Evolutionary conservation across 1,284 basidiomycete genomes (phyloP), one percentile per base, ranked within the genome.

Genomic region (Fistulina hepatica): DNA sequence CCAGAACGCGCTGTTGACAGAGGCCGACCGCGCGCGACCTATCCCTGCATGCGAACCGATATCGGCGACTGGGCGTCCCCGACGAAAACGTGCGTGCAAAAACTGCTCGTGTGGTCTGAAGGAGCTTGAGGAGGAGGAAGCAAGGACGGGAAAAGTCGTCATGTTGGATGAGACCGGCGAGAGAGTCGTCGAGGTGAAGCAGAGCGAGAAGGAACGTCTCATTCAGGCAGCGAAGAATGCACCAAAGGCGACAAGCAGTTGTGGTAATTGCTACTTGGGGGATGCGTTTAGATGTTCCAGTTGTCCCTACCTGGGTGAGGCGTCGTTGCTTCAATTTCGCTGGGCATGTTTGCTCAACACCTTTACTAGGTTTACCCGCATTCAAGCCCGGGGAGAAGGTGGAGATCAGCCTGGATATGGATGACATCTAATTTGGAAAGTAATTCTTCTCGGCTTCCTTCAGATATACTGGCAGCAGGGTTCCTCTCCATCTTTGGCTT

Each of bases 381-480:
- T 98, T 99, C 67, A 89, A 95, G 62, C 94, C 95, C 1, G 95
- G 95, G 39, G 90, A 97, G 67, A 93, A 95, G 67, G 91, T 97
- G 28, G 81, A 92, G 65, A 84, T 85, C 55, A 75, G 80, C 55
- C 71, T 90, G 45, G 76, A 71, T 39, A 84, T 83, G 75, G 90
- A 93, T 58, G 90, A 94, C 58, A 75, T 92, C 47, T 92, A 58
- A n/a, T n/a, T n/a, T n/a, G n/a, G n/a, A n/a, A n/a, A n/a, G n/a
- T n/a, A n/a, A n/a, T n/a, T n/a, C n/a, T n/a, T n/a, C n/a, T n/a
- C n/a, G n/a, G n/a, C n/a, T n/a, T n/a, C n/a, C n/a, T n/a, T n/a
- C n/a, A n/a, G n/a, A n/a, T n/a, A n/a, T n/a, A n/a, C n/a, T n/a
- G n/a, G n/a, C n/a, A n/a, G n/a, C n/a, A n/a, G n/a, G n/a, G n/a